A percentile compares a stretch with the other conserved stretches of the same genome.
These are phyloP conservation scores for Cladorrhinum sp. DNA, from an alignment of 2,329 filamentous ascomycete genomes.

Conservation along the genomic window DNA sequence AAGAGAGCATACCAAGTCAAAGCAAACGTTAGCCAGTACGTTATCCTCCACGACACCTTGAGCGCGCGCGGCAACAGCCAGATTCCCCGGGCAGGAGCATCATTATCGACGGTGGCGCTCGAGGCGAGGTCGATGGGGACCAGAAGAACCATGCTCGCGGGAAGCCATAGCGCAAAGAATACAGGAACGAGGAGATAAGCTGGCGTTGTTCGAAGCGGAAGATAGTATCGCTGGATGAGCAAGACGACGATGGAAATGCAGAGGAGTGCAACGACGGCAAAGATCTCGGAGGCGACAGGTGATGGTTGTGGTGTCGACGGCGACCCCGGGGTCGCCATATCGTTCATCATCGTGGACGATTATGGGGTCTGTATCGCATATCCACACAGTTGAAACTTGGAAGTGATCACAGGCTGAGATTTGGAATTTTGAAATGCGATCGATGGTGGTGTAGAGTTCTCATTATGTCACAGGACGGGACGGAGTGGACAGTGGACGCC, in stretches of 20 bases:
- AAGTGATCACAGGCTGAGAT: background rate
- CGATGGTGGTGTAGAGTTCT: no score
- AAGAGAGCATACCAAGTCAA: conserved; percentile 71
- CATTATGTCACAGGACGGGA: conserved; percentile 23
- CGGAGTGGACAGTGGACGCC: background rate
- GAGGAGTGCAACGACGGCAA: conserved; percentile 69
- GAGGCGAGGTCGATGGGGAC: conserved; percentile 96
- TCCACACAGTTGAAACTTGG: conserved; percentile 2
- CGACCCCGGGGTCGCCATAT: conserved; percentile 14
- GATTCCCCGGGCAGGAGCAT: conserved; percentile 67
- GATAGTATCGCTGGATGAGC: conserved; percentile 81
- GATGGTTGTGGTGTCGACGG: conserved; percentile 36
- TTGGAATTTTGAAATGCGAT: background rate
- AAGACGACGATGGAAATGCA: conserved; percentile 74
- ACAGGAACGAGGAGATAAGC: conserved; percentile 87
- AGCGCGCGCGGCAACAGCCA: conserved; percentile 79
- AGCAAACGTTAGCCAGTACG: conserved; percentile 95
- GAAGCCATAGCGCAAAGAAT: conserved; percentile 92
- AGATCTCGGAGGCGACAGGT: conserved; percentile 75
- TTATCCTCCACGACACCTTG: conserved; percentile 87
- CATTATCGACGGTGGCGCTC: conserved; percentile 69
- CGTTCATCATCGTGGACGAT: conserved; percentile 16
- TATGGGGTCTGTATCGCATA: conserved; percentile 16
- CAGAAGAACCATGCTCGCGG: conserved; percentile 84
- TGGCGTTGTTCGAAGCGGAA: conserved; percentile 86